Percentiles rank a stretch among this genome's conserved stretches.
Evolutionary conservation across 2,329 filamentous ascomycete species (phyloP).

Genomic region (Monilinia vaccinii-corymbosi): DNA sequence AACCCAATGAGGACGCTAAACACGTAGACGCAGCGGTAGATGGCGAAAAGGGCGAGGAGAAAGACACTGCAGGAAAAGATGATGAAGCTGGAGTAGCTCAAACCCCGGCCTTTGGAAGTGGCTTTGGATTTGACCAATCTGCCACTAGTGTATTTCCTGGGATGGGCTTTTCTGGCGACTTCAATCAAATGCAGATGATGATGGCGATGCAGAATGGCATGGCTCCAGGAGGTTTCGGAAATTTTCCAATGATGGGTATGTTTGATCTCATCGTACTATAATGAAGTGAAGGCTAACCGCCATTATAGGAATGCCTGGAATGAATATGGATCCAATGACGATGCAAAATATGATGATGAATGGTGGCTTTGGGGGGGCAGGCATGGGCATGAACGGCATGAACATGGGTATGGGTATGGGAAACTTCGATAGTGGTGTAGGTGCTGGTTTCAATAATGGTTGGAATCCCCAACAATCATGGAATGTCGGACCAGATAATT

Average conservation of each 20-base stretch:
- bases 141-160: constrained; percentile 29
- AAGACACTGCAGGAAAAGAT: constrained; percentile 13
- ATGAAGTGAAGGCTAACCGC: not conserved
- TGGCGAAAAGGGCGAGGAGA: constrained; percentile 13
- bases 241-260: constrained; percentile 82
- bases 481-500: constrained; percentile 82
- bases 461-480: constrained; percentile 76
- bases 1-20: constrained; percentile 20
- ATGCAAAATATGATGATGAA: constrained; percentile 75
- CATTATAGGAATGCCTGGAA: constrained; percentile 52
- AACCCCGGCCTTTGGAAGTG: constrained; percentile 25
- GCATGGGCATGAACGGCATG: constrained; percentile 76
- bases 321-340: constrained; percentile 75
- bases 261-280: constrained; percentile 18
- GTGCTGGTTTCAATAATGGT: constrained; percentile 61
- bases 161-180: constrained; percentile 48
- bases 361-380: constrained; percentile 62
- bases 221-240: constrained; percentile 44
- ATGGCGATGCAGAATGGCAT: constrained; percentile 67
- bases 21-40: constrained; percentile 14
- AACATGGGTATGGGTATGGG: constrained; percentile 62
- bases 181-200: constrained; percentile 72
- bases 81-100: constrained; percentile 14
- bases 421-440: constrained; percentile 56
- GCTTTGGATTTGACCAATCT: constrained; percentile 36